These are phyloP conservation scores for Oryza longistaminata DNA, from an alignment of 176 grass and related monocot genomes.

Conservation along the genomic window DNA sequence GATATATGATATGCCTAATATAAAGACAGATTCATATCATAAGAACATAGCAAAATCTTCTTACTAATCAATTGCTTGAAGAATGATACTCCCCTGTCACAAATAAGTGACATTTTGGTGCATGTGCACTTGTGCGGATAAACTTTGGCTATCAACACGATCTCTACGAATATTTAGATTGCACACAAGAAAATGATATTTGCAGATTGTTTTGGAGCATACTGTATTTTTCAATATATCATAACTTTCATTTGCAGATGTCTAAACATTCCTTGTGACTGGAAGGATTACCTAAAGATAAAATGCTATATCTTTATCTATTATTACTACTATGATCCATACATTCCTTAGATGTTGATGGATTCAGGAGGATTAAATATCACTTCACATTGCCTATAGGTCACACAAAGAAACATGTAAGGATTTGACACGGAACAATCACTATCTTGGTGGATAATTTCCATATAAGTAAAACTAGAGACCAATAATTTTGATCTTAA, in stretches of 20 bases:
- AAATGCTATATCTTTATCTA: not conserved
- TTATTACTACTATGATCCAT: not conserved
- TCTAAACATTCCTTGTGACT: not conserved
- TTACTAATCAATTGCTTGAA: not conserved
- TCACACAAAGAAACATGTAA: not conserved
- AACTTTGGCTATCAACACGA: not conserved
- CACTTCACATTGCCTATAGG: not conserved
- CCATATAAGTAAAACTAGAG: not conserved
- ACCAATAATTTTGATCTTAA: not conserved
- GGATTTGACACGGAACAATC: not conserved
- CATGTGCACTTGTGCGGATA: not conserved
- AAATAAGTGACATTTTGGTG: not conserved
- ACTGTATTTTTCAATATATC: not conserved
- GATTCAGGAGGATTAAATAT: not conserved
- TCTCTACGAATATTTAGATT: not conserved
- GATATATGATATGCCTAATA: slow-evolving; percentile 17
- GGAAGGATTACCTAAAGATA: not conserved
- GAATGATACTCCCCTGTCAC: not conserved
- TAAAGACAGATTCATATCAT: not conserved
- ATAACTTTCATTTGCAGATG: not conserved
- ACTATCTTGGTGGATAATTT: not conserved
- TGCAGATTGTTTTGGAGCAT: not conserved
- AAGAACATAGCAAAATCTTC: slow-evolving; percentile 12
- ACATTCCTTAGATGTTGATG: not conserved
- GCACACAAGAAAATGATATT: not conserved